Evolutionary conservation across 768 basidiomycete species (phyloP).

Genomic region (Boletellus sp.): DNA sequence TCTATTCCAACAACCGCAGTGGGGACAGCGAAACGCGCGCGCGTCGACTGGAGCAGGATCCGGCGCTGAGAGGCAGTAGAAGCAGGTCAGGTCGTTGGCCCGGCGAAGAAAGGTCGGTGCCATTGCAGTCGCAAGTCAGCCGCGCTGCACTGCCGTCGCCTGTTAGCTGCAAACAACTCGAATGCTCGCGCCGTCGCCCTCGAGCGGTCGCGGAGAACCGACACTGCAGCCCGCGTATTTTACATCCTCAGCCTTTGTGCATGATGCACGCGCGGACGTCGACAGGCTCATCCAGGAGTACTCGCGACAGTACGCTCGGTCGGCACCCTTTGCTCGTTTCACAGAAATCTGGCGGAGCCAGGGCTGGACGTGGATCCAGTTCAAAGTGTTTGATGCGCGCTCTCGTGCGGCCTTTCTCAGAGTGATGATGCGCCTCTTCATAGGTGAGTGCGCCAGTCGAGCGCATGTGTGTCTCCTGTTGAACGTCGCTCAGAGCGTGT

Average conservation of each 20-base stretch:
- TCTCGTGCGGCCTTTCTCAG: conserved; percentile 61
- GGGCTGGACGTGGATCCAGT: conserved; percentile 75
- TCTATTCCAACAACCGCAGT: conserved; percentile 73
- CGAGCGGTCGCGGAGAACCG: conserved; percentile 56
- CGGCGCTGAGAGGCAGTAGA: conserved; percentile 60
- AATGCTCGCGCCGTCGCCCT: conserved; percentile 50
- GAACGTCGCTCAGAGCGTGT: conserved; percentile 46
- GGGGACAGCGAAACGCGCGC: conserved; percentile 59
- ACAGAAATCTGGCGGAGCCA: conserved; percentile 61
- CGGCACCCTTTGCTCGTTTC: conserved; percentile 63
- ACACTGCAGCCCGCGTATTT: conserved; percentile 73
- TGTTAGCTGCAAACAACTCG: conserved; percentile 31
- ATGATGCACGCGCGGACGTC: conserved; percentile 63
- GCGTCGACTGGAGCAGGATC: conserved; percentile 44
- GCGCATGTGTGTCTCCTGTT: background rate
- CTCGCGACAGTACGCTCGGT: conserved; percentile 42
- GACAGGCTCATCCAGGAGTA: conserved; percentile 49
- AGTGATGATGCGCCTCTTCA: conserved; percentile 58
- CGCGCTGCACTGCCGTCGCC: background rate
- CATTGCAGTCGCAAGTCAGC: conserved; percentile 11
- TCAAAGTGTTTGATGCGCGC: conserved; percentile 67
- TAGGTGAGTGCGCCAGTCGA: conserved; percentile 44
- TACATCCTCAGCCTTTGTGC: conserved; percentile 70
- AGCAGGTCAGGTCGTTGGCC: conserved; percentile 52
- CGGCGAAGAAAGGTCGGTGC: conserved; percentile 46